These are phyloP conservation scores for Cydonia oblonga DNA, from an alignment of 331 rosid species.

Conservation along the genomic window DNA sequence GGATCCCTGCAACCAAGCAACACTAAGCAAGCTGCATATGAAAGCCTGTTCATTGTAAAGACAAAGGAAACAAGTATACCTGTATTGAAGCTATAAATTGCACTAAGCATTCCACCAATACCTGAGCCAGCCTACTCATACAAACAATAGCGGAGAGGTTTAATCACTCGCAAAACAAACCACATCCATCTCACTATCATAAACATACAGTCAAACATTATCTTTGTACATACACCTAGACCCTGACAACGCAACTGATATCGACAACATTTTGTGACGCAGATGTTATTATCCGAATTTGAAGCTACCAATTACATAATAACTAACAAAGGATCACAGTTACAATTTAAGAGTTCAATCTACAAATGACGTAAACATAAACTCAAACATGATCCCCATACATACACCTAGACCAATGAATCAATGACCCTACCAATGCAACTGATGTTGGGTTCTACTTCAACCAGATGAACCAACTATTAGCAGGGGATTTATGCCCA, in stretches of 20 bases:
- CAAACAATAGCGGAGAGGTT: conserved; percentile 1
- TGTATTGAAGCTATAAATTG: conserved; percentile 56
- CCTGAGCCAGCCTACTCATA: conserved; percentile 71
- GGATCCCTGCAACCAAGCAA: conserved; percentile 56
- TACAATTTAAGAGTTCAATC: not conserved
- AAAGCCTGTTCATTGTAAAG: not conserved
- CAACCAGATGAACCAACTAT: not conserved
- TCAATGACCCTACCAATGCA: not conserved
- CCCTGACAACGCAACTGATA: not conserved
- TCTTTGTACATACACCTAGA: not conserved
- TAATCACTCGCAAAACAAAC: not conserved
- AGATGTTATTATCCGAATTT: no score
- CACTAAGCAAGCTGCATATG: conserved; percentile 15
- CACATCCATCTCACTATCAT: not conserved
- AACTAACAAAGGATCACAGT: not conserved
- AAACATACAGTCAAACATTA: not conserved
- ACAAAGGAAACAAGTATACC: conserved; percentile 19
- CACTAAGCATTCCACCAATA: conserved; percentile 68
- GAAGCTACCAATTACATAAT: not conserved
- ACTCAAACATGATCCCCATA: not conserved
- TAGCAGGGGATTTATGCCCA: not conserved
- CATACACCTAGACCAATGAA: not conserved
- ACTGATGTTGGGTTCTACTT: not conserved
- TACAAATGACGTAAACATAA: not conserved
- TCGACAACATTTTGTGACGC: not conserved